Evolutionary conservation across 306 rosid genomes (phyloP).

Genomic region (Prunus mongolica): DNA sequence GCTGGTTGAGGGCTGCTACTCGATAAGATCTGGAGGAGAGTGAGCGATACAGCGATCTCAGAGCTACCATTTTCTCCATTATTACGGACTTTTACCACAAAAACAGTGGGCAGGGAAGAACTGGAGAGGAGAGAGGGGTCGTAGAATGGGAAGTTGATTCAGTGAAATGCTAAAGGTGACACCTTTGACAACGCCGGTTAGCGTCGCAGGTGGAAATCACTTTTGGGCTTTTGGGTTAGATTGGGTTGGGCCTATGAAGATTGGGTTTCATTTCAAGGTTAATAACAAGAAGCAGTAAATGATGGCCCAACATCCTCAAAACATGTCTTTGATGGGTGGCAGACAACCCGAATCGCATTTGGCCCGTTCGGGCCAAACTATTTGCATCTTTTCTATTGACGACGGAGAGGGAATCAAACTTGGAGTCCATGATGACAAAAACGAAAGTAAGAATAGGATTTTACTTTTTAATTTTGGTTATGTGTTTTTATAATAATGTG

Average conservation of each 20-base stretch:
- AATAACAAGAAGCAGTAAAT: too few species aligned
- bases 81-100: not conserved
- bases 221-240: not conserved
- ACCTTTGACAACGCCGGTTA: not conserved
- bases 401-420: too few species aligned
- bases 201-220: not conserved
- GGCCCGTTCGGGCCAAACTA: too few species aligned
- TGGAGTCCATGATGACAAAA: too few species aligned
- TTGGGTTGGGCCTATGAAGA: not conserved
- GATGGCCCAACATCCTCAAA: too few species aligned
- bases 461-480: too few species aligned
- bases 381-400: too few species aligned
- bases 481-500: too few species aligned
- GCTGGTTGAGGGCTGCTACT: slow-evolving; percentile 21
- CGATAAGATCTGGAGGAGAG: slow-evolving; percentile 53
- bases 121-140: not conserved
- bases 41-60: slow-evolving; percentile 65
- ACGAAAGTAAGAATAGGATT: too few species aligned
- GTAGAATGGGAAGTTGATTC: not conserved
- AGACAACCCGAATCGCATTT: too few species aligned
- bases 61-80: slow-evolving; percentile 55
- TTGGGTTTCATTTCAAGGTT: not conserved
- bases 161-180: not conserved
- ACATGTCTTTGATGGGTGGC: too few species aligned
- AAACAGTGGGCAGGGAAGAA: not conserved